Conservation (phyloP, 768 basidiomycete species). For the Lactifluus hygrophoroides region DNA sequence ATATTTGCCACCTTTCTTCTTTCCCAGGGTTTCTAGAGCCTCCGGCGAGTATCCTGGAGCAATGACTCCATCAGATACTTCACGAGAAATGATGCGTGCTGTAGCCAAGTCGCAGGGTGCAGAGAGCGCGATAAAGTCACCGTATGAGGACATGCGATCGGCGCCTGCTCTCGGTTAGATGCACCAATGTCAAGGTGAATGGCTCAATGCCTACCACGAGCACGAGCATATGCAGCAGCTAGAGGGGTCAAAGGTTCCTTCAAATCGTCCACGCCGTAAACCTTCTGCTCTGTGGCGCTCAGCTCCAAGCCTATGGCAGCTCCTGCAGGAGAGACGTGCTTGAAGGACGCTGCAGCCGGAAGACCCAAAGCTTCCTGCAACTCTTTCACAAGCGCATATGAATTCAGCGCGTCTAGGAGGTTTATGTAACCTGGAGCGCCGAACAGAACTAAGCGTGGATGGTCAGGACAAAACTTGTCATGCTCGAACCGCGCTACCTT, state of each 20-base stretch:
- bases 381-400: slow-evolving; percentile 92
- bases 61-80: slow-evolving; percentile 97
- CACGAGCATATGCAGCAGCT: slow-evolving; percentile 91
- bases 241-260: slow-evolving; percentile 84
- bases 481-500: slow-evolving; percentile 41
- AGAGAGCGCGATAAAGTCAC: slow-evolving; percentile 96
- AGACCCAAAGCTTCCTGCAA: slow-evolving; percentile 78
- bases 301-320: slow-evolving; percentile 87
- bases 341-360: slow-evolving; percentile 97
- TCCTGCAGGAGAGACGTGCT: slow-evolving; percentile 98
- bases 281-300: slow-evolving; percentile 77
- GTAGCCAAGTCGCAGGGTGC: slow-evolving; percentile 89
- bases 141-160: slow-evolving; percentile 99
- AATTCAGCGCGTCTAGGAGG: slow-evolving; percentile 93
- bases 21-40: slow-evolving; percentile 82
- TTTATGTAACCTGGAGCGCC: slow-evolving; percentile 99
- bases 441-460: slow-evolving; percentile 53
- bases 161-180: slow-evolving; percentile 47
- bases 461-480: neutral
- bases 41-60: slow-evolving; percentile 87
- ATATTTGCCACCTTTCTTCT: slow-evolving; percentile 99
- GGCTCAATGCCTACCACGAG: slow-evolving; percentile 51
- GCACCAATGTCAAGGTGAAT: neutral
- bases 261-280: slow-evolving; percentile 94
- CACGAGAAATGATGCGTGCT: slow-evolving; percentile 94